Base-by-base conservation (phyloP, 306 rosid genomes). In the Vigna radiata region DNA sequence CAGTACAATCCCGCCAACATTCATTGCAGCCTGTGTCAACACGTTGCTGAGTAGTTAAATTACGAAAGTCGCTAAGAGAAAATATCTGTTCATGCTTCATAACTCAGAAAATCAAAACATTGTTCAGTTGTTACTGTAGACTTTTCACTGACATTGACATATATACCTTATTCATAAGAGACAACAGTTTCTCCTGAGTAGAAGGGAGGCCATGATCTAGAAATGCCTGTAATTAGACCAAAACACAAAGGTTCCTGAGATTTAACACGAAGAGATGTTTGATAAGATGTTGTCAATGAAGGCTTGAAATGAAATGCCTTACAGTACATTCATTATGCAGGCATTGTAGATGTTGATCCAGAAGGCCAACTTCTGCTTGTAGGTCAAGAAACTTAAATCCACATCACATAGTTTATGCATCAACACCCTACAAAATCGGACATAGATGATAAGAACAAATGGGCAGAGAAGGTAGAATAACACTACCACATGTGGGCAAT, bases 251-350 rank as follows among this genome's bases (percentile, higher is more conserved):
- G 19, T 68, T 78, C 69, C 19, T 66, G 50, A 9, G 63, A 61
- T 70, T 69, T 53, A 75, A 15, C 43, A 48, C 29, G 6, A n/a
- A 23, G 25, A 25, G 19, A 72, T 44, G 56, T 6, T 13, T 44
- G 3, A 36, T 8, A 47, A 67, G 49, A 59, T 72, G 44, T 27
- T 72, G n/a, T 70, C 47, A 23, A 53, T 12, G 53, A 62, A 71
- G 60, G 70, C 86, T 74, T 63, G 69, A 37, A 63, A 63, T 77
- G 81, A 86, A 84, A 83, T 86, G 76, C 91, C 95, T 88, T 88
- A 89, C 91, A 83, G 96, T 92, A 95, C 98, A 90, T 95, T 96
- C 98, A 95, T 92, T 84, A 92, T 90, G 83, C 95, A 92, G 85
- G 96, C 91, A 81, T 95, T 95, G 85, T 95, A 90, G 66, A 92